Evolutionary conservation across 306 rosid species (phyloP), one percentile per base, ranked within the genome.

Genomic region (Glycine tomentella): DNA sequence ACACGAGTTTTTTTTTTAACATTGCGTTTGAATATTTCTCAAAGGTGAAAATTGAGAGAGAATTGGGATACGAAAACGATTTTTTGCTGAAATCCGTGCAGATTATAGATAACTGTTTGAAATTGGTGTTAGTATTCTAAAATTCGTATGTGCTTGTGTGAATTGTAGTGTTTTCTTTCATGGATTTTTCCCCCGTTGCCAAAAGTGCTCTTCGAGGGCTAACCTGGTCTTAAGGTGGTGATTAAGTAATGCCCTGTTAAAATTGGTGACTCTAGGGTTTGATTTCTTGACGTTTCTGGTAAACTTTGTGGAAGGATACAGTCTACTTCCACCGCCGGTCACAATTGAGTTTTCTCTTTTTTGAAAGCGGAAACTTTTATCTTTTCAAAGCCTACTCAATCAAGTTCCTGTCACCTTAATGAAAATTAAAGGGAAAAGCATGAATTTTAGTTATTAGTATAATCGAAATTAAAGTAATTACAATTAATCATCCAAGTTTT

Each of bases 11-110:
- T 7, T 66, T 78, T 79, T 82, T 70, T 42, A 82, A 69, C 84
- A 77, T 84, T 81, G 25, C 69, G 74, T 81, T 75, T 84, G 85
- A 80, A 81, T 80, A 40, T 81, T 66, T 49, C 69, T 31, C n/a
- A 20, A 42, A 80, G 69, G 10, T 69, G 84, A 50, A 20, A 74
- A 67, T 13, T 50, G 61, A 75, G 65, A 45, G 11, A 16, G 53
- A 17, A 4, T 20, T 33, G 55, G 66, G 34, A 69, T 84, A 17
- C 45, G 25, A 73, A 48, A 17, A 9, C 33, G 38, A 31, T 31
- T 79, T 76, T 5, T 65, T 4, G 74, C 68, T 75, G 75, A 75
- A 55, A 56, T 4, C 36, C 72, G 65, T 65, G 62, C 14, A 25
- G 65, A 55, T 55, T 62, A 31, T 16, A 66, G 59, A 51, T 15